Evolutionary conservation across 495 filamentous ascomycete genomes (phyloP), one percentile per base, ranked within the genome.

Genomic region (Diplogelasinospora grovesii): DNA sequence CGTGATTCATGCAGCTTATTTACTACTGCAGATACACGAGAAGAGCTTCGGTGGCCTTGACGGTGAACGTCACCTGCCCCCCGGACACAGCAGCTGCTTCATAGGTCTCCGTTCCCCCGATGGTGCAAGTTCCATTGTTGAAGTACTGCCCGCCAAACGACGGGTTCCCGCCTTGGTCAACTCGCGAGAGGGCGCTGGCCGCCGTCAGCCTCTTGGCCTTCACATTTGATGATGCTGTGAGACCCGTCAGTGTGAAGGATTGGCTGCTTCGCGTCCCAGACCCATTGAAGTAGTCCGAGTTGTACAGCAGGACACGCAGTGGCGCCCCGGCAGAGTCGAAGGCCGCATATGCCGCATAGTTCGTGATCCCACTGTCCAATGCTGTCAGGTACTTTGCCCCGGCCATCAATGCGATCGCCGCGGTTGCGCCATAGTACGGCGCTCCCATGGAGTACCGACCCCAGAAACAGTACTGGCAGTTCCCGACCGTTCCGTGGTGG

Each of bases 401-500:
- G 0, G 74, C 75, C 25, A 79, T 55, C 0, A 74, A 64, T 25
- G 71, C 67, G 1, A 69, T 68, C 3, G 73, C 75, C 4, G 69
- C 68, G 39, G 75, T 73, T 0, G 75, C 76, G 1, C 77, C 77
- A 42, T 74, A 78, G 47, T 77, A 81, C 0, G 76, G 76, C 0
- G 73, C 58, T 0, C 73, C 73, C 61, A 76, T 76, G 30, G 54
- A 60, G 44, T 77, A 73, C 0, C 71, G 58, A 1, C 75, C 75
- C 69, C 69, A 80, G 59, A 74, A 78, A 49, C 75, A 78, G 45
- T 81, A 80, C 45, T 76, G 71, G 34, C 74, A 79, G 49, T 74
- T 71, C 2, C 76, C 77, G 3, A 81, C 66, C 0, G 77, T 81
- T 2, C 75, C 76, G 36, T 79, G 77, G 43, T 81, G 77, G 61